Evolutionary conservation across 306 rosid species (phyloP).

Genomic region (Trichosanthes truncata): DNA sequence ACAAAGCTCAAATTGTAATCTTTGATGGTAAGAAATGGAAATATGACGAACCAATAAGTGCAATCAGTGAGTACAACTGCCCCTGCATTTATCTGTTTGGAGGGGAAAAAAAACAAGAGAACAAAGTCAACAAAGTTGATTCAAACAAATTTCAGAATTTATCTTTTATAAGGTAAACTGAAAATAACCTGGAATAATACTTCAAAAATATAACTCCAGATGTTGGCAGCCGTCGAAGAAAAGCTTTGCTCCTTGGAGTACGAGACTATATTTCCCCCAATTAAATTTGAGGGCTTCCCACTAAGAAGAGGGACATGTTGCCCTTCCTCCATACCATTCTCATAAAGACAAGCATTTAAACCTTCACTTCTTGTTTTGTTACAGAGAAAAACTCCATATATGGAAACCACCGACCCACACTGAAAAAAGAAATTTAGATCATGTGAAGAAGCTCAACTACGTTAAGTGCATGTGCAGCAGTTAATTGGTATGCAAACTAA

Average conservation of each 20-base stretch:
- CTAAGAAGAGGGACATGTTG: constrained; percentile 28
- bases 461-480: not conserved
- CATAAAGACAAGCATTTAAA: not conserved
- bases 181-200: constrained; percentile 6
- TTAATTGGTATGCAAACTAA: not conserved
- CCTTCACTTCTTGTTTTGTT: constrained; percentile 17
- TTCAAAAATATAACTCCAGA: not conserved
- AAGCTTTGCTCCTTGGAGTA: constrained; percentile 10
- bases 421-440: constrained; percentile 15
- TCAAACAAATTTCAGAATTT: not conserved
- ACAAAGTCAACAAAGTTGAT: not conserved
- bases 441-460: not conserved
- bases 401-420: constrained; percentile 54
- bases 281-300: constrained; percentile 26
- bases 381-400: constrained; percentile 46
- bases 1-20: constrained; percentile 73
- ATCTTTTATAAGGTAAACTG: not conserved
- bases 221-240: not conserved
- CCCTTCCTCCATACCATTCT: constrained; percentile 45
- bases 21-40: constrained; percentile 71
- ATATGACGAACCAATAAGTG: constrained; percentile 77
- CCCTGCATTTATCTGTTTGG: constrained; percentile 81
- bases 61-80: constrained; percentile 88
- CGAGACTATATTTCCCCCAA: constrained; percentile 14
- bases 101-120: not conserved